Evolutionary conservation across 2,329 filamentous ascomycete species (phyloP), one percentile per base, ranked within the genome.

Genomic region (Aurifilum marmelostoma): DNA sequence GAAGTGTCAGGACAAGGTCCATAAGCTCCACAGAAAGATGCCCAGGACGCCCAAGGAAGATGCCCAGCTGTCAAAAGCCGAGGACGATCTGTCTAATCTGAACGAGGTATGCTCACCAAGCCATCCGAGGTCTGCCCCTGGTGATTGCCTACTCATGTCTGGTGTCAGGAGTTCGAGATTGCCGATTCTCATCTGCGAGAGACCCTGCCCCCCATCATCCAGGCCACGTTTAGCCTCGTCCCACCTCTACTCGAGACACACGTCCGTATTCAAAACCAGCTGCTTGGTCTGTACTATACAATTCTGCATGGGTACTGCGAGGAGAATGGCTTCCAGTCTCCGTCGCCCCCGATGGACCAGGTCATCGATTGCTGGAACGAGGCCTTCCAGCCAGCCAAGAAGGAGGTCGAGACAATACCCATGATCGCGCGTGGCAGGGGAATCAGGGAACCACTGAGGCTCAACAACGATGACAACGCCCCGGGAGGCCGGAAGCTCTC

Each of bases 211-310:
- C 88, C 87, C 1, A 81, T 97, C 11, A 88, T 94, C 65, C 81
- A 86, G 3, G 89, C 91, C 12, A 85, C 90, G 4, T 92, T 93
- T 76, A 90, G 86, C 32, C 82, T 97, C n/a, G 84, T 95, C 16
- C 91, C 92, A 37, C 88, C 89, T 65, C 82, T 97, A 27, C 84
- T 94, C 14, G 85, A 86, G 54, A 85, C 86, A 47, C 90, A 94
- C 75, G 88, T 95, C 59, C 84, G 91, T 75, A 89, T 94, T 37
- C 92, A 95, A 78, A 94, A 94, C 76, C 87, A 89, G 61, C 83
- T 96, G 65, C 87, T 96, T 6, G 92, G 89, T 0, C 85, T 94
- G 71, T 89, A 93, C 73, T 96, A 96, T 79, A 96, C 92, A 0
- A 84, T 89, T 5, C 81, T 95, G 8, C 89, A 94, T 76, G 88